Evolutionary conservation across 768 basidiomycete genomes (phyloP).

Genomic region (Hericium rajendrae): DNA sequence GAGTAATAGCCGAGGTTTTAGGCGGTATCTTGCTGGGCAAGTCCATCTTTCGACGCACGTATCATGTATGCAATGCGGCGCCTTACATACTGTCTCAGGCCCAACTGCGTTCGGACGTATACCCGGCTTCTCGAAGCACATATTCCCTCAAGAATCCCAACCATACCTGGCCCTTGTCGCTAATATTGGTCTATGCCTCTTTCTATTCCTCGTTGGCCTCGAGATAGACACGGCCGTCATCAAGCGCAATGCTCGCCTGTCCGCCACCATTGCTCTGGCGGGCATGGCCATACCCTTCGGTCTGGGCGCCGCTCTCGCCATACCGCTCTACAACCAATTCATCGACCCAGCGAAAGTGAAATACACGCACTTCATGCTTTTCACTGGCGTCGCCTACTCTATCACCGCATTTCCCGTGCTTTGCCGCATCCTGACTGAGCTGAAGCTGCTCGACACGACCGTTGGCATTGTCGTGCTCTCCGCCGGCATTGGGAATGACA

Average conservation of each 20-base stretch:
- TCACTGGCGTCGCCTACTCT: slow-evolving; percentile 84
- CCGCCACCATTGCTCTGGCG: slow-evolving; percentile 59
- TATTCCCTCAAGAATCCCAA: slow-evolving; percentile 67
- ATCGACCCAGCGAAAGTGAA: slow-evolving; percentile 46
- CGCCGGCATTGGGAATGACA: slow-evolving; percentile 85
- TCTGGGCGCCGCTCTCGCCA: slow-evolving; percentile 62
- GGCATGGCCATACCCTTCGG: slow-evolving; percentile 88
- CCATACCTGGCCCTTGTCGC: slow-evolving; percentile 81
- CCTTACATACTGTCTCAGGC: slow-evolving; percentile 8
- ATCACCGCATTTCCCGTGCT: slow-evolving; percentile 84
- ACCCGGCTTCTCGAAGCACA: slow-evolving; percentile 76
- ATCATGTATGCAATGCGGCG: background rate
- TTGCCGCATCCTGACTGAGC: slow-evolving; percentile 81
- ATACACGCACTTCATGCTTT: slow-evolving; percentile 90
- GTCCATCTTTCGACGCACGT: background rate
- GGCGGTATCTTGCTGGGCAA: slow-evolving; percentile 83
- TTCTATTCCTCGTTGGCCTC: slow-evolving; percentile 88
- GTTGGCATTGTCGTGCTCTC: slow-evolving; percentile 91
- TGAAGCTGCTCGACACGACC: slow-evolving; percentile 83
- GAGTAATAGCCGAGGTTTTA: slow-evolving; percentile 75
- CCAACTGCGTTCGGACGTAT: slow-evolving; percentile 69
- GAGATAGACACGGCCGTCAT: slow-evolving; percentile 80
- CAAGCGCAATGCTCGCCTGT: slow-evolving; percentile 63
- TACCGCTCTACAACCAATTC: slow-evolving; percentile 67
- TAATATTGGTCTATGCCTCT: slow-evolving; percentile 80